Conservation (phyloP, 164 flowering plant genomes). For the Magnolia changhungtana region DNA sequence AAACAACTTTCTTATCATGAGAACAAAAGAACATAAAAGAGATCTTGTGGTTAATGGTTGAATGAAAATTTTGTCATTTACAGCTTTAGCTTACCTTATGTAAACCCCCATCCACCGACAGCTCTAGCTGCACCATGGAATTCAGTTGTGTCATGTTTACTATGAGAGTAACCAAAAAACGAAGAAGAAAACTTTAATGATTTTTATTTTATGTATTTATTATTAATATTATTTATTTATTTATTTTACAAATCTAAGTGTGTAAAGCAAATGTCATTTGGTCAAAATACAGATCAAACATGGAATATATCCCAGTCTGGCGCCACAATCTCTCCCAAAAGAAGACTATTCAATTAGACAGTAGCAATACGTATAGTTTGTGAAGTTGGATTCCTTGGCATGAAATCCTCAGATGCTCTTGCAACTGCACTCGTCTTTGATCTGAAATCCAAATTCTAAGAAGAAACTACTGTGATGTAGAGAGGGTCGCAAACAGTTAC, state of each 20-base stretch:
- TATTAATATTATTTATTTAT: too few species aligned
- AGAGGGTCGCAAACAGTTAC: too few species aligned
- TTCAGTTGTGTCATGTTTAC: constrained; percentile 53
- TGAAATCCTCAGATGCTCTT: constrained; percentile 81
- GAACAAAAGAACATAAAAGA: neutral
- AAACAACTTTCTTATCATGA: neutral
- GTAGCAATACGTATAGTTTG: constrained; percentile 73
- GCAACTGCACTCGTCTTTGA: constrained; percentile 57
- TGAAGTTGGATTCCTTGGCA: constrained; percentile 64
- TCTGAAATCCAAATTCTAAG: constrained; percentile 26
- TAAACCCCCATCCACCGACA: constrained; percentile 67
- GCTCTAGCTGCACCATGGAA: constrained; percentile 70
- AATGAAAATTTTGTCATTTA: neutral
- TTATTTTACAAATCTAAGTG: neutral
- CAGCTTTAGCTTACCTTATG: constrained; percentile 45
- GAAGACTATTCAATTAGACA: constrained; percentile 69
- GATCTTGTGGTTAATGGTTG: neutral
- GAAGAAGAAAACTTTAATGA: too few species aligned
- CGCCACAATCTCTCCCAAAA: constrained; percentile 65
- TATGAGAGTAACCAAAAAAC: constrained; percentile 29
- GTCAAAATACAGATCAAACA: constrained; percentile 27
- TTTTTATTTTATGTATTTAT: too few species aligned
- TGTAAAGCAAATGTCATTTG: neutral
- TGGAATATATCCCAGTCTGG: constrained; percentile 95
- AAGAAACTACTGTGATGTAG: too few species aligned